Evolutionary conservation across 2,329 filamentous ascomycete species (phyloP).

Genomic region (Arthrobotrys iridis): DNA sequence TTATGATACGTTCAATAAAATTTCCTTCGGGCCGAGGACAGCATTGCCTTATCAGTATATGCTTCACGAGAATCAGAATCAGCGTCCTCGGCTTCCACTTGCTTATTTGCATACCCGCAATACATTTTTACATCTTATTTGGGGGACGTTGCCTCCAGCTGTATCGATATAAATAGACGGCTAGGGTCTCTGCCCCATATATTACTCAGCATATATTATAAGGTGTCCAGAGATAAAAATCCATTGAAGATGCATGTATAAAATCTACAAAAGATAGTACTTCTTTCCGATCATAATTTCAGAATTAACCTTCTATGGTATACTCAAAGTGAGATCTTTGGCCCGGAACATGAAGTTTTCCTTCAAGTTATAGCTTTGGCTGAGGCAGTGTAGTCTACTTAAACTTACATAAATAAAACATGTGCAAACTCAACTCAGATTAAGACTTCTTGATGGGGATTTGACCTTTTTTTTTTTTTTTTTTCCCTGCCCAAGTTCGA

Average conservation of each 20-base stretch:
- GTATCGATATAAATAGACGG: constrained; percentile 5
- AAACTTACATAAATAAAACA: too few species aligned
- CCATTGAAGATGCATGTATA: neutral
- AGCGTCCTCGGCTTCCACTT: neutral
- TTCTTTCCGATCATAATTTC: too few species aligned
- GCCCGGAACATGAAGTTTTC: too few species aligned
- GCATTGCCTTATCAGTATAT: neutral
- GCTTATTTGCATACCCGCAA: neutral
- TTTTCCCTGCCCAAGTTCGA: too few species aligned
- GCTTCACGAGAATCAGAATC: neutral
- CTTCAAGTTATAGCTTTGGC: too few species aligned
- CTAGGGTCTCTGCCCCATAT: neutral
- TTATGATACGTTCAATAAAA: neutral
- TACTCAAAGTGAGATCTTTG: too few species aligned
- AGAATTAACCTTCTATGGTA: too few species aligned
- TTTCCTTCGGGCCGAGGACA: neutral
- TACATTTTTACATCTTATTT: neutral
- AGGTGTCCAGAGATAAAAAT: constrained; percentile 5
- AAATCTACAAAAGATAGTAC: neutral
- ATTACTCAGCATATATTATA: neutral
- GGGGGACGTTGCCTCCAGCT: neutral
- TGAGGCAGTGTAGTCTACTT: too few species aligned
- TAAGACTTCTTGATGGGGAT: too few species aligned
- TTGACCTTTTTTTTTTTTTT: too few species aligned
- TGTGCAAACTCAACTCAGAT: too few species aligned